Conservation (phyloP, 768 basidiomycete genomes). For the Royoungia palumana region DNA sequence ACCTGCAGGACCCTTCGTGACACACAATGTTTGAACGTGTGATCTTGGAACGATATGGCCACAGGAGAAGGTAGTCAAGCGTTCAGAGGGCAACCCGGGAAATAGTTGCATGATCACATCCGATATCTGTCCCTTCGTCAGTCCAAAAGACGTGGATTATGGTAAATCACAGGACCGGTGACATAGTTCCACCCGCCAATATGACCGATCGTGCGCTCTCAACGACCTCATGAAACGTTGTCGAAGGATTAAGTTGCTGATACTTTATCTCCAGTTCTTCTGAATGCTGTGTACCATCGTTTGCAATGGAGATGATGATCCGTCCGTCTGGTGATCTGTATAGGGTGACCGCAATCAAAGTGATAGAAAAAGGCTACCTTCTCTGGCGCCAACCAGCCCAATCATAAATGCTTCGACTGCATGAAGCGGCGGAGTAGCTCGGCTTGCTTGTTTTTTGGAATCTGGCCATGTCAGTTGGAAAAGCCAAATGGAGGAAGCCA, state of each 20-base stretch:
- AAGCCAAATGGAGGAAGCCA: not conserved
- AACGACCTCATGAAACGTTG: conserved; percentile 80
- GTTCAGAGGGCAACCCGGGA: conserved; percentile 53
- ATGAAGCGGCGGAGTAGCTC: conserved; percentile 72
- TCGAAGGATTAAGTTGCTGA: conserved; percentile 88
- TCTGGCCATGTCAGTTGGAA: conserved; percentile 8
- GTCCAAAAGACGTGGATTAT: not conserved
- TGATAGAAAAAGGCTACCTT: conserved; percentile 43
- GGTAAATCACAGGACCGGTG: conserved; percentile 61
- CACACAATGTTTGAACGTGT: conserved; percentile 72
- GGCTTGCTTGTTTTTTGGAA: conserved; percentile 15
- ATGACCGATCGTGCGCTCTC: conserved; percentile 80
- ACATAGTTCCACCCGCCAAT: conserved; percentile 97
- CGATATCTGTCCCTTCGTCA: conserved; percentile 57
- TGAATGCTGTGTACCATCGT: conserved; percentile 35
- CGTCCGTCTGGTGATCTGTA: conserved; percentile 62
- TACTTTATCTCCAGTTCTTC: conserved; percentile 72
- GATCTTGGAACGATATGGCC: conserved; percentile 84
- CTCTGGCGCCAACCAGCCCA: conserved; percentile 72
- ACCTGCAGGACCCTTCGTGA: conserved; percentile 73
- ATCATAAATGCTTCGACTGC: conserved; percentile 75
- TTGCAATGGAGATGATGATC: conserved; percentile 54
- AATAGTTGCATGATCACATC: conserved; percentile 85
- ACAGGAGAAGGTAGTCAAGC: conserved; percentile 82
- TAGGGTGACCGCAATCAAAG: not conserved